phyloP scores from a whole-genome alignment of 2,329 filamentous ascomycete genomes.

The Endoconidiophora laricicola region DNA sequence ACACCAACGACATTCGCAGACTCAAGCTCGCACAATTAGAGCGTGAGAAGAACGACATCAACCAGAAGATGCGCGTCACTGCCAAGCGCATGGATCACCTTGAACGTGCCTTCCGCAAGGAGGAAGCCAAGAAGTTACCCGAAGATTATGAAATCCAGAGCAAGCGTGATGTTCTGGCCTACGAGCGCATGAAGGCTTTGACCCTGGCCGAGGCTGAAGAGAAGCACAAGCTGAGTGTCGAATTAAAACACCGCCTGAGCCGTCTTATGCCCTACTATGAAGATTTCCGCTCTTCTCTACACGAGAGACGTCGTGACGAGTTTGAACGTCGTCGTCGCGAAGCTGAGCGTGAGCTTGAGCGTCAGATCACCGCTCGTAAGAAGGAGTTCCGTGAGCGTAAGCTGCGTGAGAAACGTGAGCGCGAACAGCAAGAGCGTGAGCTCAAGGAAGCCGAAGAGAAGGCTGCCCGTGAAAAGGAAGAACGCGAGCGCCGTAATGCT shows the following conservation, averaged over 20 bases:
- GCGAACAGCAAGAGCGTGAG: conserved; percentile 66
- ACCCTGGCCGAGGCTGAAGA: conserved; percentile 64
- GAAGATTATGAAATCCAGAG: conserved; percentile 75
- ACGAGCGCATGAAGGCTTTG: conserved; percentile 62
- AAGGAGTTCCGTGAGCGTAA: conserved; percentile 76
- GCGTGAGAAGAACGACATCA: conserved; percentile 93
- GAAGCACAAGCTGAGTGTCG: conserved; percentile 84
- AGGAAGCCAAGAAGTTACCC: conserved; percentile 81
- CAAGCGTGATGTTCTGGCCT: conserved; percentile 59
- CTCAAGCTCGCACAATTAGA: conserved; percentile 93
- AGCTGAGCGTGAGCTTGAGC: conserved; percentile 84
- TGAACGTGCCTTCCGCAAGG: conserved; percentile 89
- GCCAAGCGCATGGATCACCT: conserved; percentile 94
- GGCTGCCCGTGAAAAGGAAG: conserved; percentile 64
- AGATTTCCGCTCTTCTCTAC: conserved; percentile 63
- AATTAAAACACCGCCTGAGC: conserved; percentile 81
- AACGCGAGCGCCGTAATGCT: conserved; percentile 64
- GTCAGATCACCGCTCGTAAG: conserved; percentile 72
- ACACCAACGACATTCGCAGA: conserved; percentile 76
- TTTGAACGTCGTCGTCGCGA: conserved; percentile 88
- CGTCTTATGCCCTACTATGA: conserved; percentile 76
- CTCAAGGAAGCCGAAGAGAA: conserved; percentile 76
- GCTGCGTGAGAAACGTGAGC: conserved; percentile 67
- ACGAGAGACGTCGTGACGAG: conserved; percentile 77
- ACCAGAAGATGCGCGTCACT: conserved; percentile 76